Conservation (phyloP, 2,329 filamentous ascomycete species). For the Elsinoe necatrix region DNA sequence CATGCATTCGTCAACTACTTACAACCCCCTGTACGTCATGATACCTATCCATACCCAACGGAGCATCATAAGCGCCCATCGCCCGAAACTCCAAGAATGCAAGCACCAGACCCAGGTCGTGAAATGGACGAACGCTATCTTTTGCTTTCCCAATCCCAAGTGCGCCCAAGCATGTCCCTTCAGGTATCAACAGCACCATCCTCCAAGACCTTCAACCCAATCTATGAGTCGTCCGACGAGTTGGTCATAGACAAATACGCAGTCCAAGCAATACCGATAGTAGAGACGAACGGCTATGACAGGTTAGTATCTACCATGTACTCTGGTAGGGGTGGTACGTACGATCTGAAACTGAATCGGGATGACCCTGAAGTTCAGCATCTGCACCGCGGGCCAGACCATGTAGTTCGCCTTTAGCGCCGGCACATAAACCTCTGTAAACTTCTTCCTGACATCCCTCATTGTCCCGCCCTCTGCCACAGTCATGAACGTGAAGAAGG, state of each 20-base stretch:
- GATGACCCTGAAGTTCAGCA: constrained; percentile 93
- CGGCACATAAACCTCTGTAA: constrained; percentile 87
- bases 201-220: neutral
- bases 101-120: neutral
- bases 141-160: neutral
- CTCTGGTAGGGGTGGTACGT: constrained; percentile 36
- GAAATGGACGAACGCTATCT: neutral
- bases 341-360: constrained; percentile 95
- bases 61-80: neutral
- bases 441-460: constrained; percentile 70
- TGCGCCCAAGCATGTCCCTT: neutral
- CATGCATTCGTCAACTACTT: neutral
- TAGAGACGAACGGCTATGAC: constrained; percentile 82
- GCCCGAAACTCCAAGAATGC: neutral
- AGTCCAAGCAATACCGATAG: constrained; percentile 93
- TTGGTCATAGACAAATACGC: constrained; percentile 92
- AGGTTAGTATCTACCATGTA: constrained; percentile 16
- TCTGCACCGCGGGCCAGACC: constrained; percentile 90
- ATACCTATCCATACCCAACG: neutral
- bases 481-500: constrained; percentile 96
- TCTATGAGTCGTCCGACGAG: constrained; percentile 60
- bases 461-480: constrained; percentile 83
- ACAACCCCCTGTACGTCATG: neutral
- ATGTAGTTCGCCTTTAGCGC: constrained; percentile 93
- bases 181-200: neutral